Percentiles rank a stretch among this genome's conserved stretches.
These are phyloP conservation scores for Mikania micrantha DNA, from an alignment of 129 eudicot genomes.

Conservation along the genomic window DNA sequence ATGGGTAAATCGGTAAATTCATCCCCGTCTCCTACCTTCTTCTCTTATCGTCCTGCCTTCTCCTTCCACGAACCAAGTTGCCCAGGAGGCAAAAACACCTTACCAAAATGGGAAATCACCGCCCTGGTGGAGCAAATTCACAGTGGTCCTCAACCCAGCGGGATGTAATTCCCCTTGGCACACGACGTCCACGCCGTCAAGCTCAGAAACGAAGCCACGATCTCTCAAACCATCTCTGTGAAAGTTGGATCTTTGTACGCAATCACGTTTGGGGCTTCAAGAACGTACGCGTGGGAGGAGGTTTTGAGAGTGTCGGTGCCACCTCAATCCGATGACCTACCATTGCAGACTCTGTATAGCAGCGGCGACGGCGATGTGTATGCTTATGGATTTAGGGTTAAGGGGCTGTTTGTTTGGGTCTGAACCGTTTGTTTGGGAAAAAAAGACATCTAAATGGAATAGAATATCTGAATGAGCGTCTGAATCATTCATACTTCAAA, in stretches of 20 bases:
- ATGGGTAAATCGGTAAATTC: too few relatives aligned
- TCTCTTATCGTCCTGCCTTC: too few relatives aligned
- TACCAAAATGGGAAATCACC: constrained; percentile 80
- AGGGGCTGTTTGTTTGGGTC: too few relatives aligned
- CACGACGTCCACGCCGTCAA: constrained; percentile 83
- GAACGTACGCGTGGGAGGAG: constrained; percentile 94
- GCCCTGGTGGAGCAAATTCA: constrained; percentile 80
- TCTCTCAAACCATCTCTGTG: constrained; percentile 64
- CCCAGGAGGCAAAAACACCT: constrained; percentile 44
- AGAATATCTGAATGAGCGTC: too few relatives aligned
- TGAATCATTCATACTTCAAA: too few relatives aligned
- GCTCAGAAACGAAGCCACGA: constrained; percentile 79
- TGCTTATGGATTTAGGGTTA: constrained; percentile 66
- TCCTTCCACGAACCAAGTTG: too few relatives aligned
- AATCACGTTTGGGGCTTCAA: constrained; percentile 81
- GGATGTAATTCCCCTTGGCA: constrained; percentile 72
- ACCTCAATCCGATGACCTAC: constrained; percentile 70
- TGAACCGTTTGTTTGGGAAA: too few relatives aligned
- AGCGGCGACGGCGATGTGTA: constrained; percentile 71
- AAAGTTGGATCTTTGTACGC: constrained; percentile 52
- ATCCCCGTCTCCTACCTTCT: too few relatives aligned
- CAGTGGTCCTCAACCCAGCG: constrained; percentile 85
- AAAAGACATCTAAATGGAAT: too few relatives aligned
- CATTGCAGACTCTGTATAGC: constrained; percentile 76
- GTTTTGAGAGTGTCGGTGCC: constrained; percentile 69